Percentiles rank a stretch among this genome's conserved stretches.
Evolutionary conservation across 345 rosid genomes (phyloP).

Genomic region (Eucalyptus cloeziana): DNA sequence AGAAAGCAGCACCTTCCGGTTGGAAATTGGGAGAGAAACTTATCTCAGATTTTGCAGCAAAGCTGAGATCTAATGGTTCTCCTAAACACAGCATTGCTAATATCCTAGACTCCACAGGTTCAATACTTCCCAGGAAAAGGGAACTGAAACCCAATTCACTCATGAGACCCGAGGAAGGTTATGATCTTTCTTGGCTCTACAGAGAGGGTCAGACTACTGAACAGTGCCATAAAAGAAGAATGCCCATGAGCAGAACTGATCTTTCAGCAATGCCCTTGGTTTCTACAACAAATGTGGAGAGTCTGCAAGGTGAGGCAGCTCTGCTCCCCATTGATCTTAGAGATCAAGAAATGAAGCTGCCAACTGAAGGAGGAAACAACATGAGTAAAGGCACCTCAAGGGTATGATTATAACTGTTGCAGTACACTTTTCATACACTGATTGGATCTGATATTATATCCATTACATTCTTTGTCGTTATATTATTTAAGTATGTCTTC

Average conservation of each 20-base stretch:
- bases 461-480: background rate
- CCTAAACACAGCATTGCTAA: background rate
- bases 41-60: slow-evolving; percentile 28
- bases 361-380: background rate
- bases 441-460: background rate
- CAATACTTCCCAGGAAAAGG: background rate
- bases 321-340: background rate
- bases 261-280: accelerated
- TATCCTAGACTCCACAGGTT: background rate
- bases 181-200: background rate
- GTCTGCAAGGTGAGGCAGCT: background rate
- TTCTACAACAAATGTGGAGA: background rate
- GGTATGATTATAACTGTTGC: background rate
- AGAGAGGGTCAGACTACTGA: background rate
- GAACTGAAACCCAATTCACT: accelerated
- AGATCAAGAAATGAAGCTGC: accelerated
- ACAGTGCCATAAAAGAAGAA: background rate
- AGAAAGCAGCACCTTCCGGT: slow-evolving; percentile 33
- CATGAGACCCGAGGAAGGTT: background rate
- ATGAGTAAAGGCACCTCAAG: background rate
- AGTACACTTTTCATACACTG: background rate
- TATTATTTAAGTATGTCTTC: background rate
- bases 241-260: accelerated
- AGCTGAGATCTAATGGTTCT: slow-evolving; percentile 23
- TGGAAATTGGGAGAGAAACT: slow-evolving; percentile 42